These are phyloP conservation scores for Blumeria hordei DNA, from an alignment of 2,329 filamentous ascomycete genomes.

Conservation along the genomic window DNA sequence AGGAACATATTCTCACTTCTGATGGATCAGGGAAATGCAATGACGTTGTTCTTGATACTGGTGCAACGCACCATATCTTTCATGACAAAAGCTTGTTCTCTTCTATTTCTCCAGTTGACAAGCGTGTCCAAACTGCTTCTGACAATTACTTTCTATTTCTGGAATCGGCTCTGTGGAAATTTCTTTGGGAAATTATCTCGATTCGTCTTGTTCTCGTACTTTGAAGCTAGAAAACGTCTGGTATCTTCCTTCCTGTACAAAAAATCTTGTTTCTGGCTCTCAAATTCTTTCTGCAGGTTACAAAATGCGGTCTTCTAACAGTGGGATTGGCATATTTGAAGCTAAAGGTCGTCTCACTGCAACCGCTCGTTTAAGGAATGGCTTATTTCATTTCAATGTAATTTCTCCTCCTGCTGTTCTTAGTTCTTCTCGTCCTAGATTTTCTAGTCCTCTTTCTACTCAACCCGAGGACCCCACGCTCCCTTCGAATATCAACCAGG, in stretches of 20 bases:
- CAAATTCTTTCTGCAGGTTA: not conserved
- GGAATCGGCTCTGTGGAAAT: not conserved
- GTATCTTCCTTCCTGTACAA: not conserved
- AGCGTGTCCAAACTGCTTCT: not conserved
- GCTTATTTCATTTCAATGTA: not conserved
- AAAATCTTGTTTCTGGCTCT: not conserved
- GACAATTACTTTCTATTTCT: not conserved
- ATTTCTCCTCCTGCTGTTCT: not conserved
- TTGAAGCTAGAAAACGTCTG: not conserved
- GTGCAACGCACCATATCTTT: not conserved
- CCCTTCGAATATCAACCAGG: no score
- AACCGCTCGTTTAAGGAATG: not conserved
- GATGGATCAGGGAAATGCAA: not conserved
- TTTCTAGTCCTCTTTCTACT: not conserved
- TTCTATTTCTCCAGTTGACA: not conserved
- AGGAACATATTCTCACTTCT: not conserved
- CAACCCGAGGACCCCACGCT: no score
- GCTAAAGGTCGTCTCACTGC: not conserved
- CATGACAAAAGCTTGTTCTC: not conserved
- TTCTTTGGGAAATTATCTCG: not conserved
- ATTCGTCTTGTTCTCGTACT: not conserved
- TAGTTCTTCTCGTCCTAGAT: not conserved
- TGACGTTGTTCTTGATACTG: not conserved
- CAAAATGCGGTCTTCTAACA: not conserved
- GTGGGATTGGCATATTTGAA: not conserved